phyloP scores from a whole-genome alignment of 176 grass and related monocot genomes.

The Ensete ventricosum region DNA sequence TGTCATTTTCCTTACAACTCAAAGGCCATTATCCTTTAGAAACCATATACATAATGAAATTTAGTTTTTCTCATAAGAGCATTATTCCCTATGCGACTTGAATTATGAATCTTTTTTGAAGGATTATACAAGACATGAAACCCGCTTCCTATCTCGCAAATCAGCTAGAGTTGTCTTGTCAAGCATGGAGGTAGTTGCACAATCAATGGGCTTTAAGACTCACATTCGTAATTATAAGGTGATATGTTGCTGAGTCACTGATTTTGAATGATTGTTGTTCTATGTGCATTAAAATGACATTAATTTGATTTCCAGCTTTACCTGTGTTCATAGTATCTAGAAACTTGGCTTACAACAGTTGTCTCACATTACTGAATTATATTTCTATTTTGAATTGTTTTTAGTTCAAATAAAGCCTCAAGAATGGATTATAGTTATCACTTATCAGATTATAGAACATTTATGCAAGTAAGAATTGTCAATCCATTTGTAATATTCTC shows the following conservation, averaged over 20 bases:
- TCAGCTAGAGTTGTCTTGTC: constrained; percentile 83
- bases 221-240: constrained; percentile 98
- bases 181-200: constrained; percentile 92
- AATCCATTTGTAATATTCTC: too few species aligned
- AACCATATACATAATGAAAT: too few species aligned
- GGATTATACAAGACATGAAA: constrained; percentile 65
- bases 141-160: constrained; percentile 80
- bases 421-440: too few species aligned
- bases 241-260: not conserved
- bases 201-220: constrained; percentile 98
- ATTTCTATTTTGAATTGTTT: not conserved
- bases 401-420: too few species aligned
- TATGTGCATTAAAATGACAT: not conserved
- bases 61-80: too few species aligned
- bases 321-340: not conserved
- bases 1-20: too few species aligned
- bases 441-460: too few species aligned
- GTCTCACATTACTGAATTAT: not conserved
- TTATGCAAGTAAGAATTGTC: too few species aligned
- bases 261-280: not conserved
- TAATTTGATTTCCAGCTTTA: not conserved
- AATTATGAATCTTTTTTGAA: constrained; percentile 33
- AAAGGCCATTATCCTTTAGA: too few species aligned
- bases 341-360: not conserved
- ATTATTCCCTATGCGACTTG: not conserved